Evolutionary conservation across 208 protist genomes (phyloP).

Genomic region (Leptomonas pyrrhocoris): DNA sequence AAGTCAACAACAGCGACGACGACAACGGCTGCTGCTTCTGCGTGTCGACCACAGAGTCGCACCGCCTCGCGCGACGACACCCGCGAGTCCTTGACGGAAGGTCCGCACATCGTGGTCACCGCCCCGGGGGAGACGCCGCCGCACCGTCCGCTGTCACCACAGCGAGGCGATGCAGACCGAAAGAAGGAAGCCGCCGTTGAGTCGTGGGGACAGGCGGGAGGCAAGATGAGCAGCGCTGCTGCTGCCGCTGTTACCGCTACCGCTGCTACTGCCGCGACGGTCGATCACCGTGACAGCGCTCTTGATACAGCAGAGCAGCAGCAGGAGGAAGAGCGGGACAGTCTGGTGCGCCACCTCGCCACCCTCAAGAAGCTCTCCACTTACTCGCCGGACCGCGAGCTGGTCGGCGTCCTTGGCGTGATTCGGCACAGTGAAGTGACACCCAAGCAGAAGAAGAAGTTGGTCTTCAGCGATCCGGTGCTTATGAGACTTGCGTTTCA

Average conservation of each 20-base stretch:
- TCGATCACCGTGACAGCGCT: not conserved
- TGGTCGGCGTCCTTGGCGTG: constrained; percentile 56
- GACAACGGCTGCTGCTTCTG: no score
- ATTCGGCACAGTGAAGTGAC: constrained; percentile 60
- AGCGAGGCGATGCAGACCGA: not conserved
- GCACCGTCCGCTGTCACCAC: not conserved
- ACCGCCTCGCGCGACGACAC: not conserved
- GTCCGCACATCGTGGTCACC: constrained; percentile 11
- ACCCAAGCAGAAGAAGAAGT: constrained; percentile 66
- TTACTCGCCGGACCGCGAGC: constrained; percentile 47
- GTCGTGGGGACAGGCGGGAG: not conserved
- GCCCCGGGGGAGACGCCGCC: constrained; percentile 11
- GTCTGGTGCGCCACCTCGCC: constrained; percentile 33
- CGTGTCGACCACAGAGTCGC: not conserved
- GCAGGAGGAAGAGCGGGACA: constrained; percentile 8
- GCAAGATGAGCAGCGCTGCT: no score
- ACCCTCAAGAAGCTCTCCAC: constrained; percentile 50
- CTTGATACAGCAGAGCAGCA: not conserved
- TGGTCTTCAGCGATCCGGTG: constrained; percentile 43
- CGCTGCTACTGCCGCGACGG: no score
- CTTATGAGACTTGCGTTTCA: constrained; percentile 36
- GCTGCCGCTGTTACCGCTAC: no score
- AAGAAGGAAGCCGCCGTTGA: constrained; percentile 11
- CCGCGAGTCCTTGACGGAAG: not conserved
- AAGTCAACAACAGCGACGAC: not conserved